These are phyloP conservation scores for Thielaviopsis euricoi DNA, from an alignment of 2,329 filamentous ascomycete species.

Conservation along the genomic window DNA sequence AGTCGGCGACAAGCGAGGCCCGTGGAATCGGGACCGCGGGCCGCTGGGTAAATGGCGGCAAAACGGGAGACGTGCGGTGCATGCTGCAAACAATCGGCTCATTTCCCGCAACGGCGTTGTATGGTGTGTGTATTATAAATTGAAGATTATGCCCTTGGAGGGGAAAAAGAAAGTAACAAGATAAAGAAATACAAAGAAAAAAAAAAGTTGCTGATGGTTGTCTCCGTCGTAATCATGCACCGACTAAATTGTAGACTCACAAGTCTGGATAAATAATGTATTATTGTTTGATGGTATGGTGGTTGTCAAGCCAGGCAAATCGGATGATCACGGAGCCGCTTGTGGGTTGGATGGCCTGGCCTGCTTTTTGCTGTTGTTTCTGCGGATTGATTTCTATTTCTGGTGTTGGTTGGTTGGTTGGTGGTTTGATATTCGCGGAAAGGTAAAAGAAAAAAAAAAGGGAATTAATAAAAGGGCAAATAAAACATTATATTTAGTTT, in stretches of 20 bases:
- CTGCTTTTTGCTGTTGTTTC: not conserved
- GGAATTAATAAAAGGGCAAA: not conserved
- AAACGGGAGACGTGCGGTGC: not conserved
- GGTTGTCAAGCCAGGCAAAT: not conserved
- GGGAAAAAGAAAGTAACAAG: not conserved
- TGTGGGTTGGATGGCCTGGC: not conserved
- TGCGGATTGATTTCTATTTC: too few species aligned
- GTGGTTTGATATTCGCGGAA: not conserved
- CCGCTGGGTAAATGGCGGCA: not conserved
- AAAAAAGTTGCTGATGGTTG: not conserved
- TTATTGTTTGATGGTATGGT: too few species aligned
- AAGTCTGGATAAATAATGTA: too few species aligned
- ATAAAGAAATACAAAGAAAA: not conserved
- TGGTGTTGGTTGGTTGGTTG: not conserved
- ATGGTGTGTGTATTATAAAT: not conserved
- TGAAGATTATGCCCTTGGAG: too few species aligned
- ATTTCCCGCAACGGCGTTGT: not conserved
- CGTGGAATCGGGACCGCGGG: constrained; percentile 19
- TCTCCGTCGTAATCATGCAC: too few species aligned
- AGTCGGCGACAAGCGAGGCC: constrained; percentile 19
- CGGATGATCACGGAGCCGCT: not conserved
- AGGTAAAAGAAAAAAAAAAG: not conserved
- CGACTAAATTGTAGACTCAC: too few species aligned
- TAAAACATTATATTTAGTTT: not conserved
- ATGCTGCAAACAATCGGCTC: not conserved